phyloP scores from a whole-genome alignment of 805 yeast species.

The Yarrowia yakushimensis region DNA sequence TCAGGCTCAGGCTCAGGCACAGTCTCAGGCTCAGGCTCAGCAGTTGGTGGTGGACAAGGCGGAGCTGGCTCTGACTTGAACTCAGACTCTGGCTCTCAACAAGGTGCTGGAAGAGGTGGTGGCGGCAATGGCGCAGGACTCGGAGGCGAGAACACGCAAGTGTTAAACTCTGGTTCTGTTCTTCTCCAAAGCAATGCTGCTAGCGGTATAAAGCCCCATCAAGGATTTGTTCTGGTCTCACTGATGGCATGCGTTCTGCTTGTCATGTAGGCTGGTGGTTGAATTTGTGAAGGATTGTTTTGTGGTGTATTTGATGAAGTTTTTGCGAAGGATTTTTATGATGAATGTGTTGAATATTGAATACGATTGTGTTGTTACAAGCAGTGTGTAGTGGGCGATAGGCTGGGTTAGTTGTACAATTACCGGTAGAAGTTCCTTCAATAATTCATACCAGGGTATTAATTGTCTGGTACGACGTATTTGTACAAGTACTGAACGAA shows the following conservation, averaged over 20 bases:
- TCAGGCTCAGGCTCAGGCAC: no score
- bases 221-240: neutral
- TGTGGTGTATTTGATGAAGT: neutral
- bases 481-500: no score
- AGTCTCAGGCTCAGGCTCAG: neutral
- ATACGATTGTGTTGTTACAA: neutral
- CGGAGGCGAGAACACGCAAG: neutral
- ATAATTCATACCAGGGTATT: no score
- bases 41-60: neutral
- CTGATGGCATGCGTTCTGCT: neutral
- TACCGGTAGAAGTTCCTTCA: no score
- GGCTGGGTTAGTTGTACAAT: no score
- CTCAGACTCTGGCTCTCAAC: neutral
- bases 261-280: neutral
- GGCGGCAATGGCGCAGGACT: neutral
- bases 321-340: neutral
- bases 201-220: neutral
- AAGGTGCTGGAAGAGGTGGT: neutral
- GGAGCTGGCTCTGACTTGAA: neutral
- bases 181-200: neutral
- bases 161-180: neutral
- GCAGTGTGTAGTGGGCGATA: neutral
- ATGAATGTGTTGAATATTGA: neutral
- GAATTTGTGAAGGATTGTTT: neutral
- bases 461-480: no score